Evolutionary conservation across 2,329 filamentous ascomycete species (phyloP), one percentile per base, ranked within the genome.

Genomic region (Ophiostoma australiae): DNA sequence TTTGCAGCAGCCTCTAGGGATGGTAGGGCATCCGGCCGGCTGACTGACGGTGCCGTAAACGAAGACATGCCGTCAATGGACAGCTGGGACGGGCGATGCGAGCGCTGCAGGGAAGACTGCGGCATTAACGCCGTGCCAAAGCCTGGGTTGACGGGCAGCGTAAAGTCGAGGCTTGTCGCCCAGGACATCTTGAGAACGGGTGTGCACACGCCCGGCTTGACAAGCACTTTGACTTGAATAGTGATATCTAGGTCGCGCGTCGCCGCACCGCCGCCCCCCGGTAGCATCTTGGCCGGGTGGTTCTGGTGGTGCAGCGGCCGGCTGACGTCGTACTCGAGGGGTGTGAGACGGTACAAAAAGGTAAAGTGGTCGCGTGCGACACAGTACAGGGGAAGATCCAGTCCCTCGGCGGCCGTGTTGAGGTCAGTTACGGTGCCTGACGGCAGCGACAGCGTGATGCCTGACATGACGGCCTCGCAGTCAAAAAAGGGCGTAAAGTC

Each of bases 321-420:
- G 37, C 71, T 63, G 48, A 78, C 76, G 70, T 85, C 83, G n/a
- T 79, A 80, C 68, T 83, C 81, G 52, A 81, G 80, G 1, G 87
- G 87, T 13, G 81, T 80, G 72, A 92, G 85, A 70, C 86, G 87
- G 80, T 93, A 94, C 70, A 94, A 82, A 75, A 93, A 88, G 1
- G 90, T 91, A 73, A 92, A 81, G 78, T 93, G 90, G 76, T 94
- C 91, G 75, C 91, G 89, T 20, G 90, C 87, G 17, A 88, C 87
- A 77, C 89, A 90, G 61, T 82, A 82, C 35, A 90, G 80, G 4
- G 88, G 86, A 27, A 90, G 80, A n/a, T 76, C 73, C 73, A 87
- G 78, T 35, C 83, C 80, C 3, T 41, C 39, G 39, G 33, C 68
- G 66, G 23, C 68, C 15, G 67, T 69, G 73, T 86, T 87, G 17